Evolutionary conservation across 2,329 filamentous ascomycete species (phyloP), one percentile per base, ranked within the genome.

Genomic region (Arthroderma uncinatum): DNA sequence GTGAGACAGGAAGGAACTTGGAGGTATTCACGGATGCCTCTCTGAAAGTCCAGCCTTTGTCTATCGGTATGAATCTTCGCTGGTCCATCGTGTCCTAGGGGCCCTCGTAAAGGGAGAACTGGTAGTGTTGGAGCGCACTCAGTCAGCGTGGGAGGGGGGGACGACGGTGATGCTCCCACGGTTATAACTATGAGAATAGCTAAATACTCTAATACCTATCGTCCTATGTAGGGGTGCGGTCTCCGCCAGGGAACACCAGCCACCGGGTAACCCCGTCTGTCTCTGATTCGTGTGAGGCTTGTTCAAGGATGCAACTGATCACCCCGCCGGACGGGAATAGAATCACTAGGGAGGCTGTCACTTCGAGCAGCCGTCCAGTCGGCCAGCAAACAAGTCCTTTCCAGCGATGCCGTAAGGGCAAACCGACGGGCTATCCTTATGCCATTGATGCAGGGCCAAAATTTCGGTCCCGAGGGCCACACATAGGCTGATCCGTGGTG

Each of bases 41-140:
- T 56, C 61, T 63, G 56, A 70, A 70, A 2, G 58, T 61, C 68
- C 68, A 70, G 4, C 64, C 64, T 28, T 61, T 33, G 47, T 64
- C 52, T 42, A 67, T 56, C 6, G 62, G 60, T 14, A 58, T 57
- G 36, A 60, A 47, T n/a, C 36, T 56, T 12, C 62, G 59, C 42
- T 53, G 57, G 52, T 34, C 30, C 48, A 59, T 61, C 8, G 23
- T 25, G 23, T 33, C n/a, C 47, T 50, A 2, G 4, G 25, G n/a
- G 4, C 9, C 25, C 47, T 50, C 14, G 47, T 50, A 14, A 33
- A 33, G 25, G 12, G 14, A 9, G 47, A 33, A 6, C 12, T 34
- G 33, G 28, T n/a, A 30, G 47, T 16, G 25, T n/a, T 23, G 19
- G 10, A 25, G 21, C 14, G 42, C 4, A 4, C 39, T 42, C 39